Evolutionary conservation across 116 monocot genomes (phyloP).

Genomic region (Papilionanthe hybrid): DNA sequence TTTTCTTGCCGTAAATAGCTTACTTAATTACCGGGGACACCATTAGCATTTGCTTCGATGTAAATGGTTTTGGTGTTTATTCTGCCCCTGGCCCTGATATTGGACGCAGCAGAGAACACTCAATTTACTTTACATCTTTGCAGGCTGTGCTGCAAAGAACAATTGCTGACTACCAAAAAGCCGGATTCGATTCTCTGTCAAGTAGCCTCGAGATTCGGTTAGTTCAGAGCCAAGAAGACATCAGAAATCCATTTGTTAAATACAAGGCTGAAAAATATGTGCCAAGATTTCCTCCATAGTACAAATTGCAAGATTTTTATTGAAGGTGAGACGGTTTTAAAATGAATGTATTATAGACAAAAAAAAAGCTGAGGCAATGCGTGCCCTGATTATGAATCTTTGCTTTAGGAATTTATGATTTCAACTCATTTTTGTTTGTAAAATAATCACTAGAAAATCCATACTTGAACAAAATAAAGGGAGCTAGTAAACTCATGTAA

Average conservation of each 20-base stretch:
- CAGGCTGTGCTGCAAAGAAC: constrained; percentile 82
- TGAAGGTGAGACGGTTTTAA: no score
- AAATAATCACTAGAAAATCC: no score
- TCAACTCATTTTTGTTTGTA: no score
- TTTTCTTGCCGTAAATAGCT: no score
- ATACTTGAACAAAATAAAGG: no score
- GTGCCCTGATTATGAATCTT: no score
- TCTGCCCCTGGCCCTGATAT: not conserved
- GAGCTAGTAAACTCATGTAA: no score
- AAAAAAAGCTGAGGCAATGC: no score
- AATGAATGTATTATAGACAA: no score
- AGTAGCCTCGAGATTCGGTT: constrained; percentile 85
- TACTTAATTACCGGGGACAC: not conserved
- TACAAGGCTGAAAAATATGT: constrained; percentile 66
- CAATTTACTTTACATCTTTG: not conserved
- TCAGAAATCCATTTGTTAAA: constrained; percentile 59
- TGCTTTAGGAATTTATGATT: no score
- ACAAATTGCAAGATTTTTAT: no score
- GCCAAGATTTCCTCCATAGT: no score
- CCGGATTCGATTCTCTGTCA: constrained; percentile 60
- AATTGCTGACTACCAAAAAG: constrained; percentile 54
- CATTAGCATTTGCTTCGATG: not conserved
- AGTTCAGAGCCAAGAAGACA: constrained; percentile 94
- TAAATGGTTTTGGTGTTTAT: not conserved
- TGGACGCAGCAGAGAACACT: not conserved